These are phyloP conservation scores for Aspergillus carlsbadensis DNA, from an alignment of 495 filamentous ascomycete genomes.

Conservation along the genomic window DNA sequence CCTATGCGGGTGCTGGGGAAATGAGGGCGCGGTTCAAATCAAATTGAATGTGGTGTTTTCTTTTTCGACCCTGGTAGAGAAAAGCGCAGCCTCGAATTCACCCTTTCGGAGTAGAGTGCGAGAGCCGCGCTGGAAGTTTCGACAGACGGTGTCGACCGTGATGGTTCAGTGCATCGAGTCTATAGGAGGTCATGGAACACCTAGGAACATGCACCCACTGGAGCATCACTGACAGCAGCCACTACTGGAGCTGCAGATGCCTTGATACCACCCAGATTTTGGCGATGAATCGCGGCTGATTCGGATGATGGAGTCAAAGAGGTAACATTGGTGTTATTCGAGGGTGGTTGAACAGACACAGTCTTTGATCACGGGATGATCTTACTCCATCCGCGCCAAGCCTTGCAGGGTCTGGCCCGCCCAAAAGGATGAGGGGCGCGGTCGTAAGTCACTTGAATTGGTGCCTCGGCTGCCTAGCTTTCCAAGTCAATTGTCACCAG, in stretches of 20 bases:
- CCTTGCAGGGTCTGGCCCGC: not conserved
- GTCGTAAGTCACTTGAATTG: no score
- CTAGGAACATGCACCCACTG: not conserved
- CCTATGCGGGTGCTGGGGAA: no score
- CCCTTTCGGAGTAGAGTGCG: not conserved
- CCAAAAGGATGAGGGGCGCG: no score
- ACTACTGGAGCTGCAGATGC: conserved; percentile 9
- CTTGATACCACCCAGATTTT: not conserved
- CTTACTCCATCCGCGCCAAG: not conserved
- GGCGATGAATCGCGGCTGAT: not conserved
- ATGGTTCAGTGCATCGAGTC: conserved; percentile 17
- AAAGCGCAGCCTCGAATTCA: not conserved
- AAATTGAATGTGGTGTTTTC: not conserved
- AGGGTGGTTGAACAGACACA: not conserved
- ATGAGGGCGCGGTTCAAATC: not conserved
- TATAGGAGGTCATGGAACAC: conserved; percentile 8
- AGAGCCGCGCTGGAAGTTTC: not conserved
- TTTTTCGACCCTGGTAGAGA: no score
- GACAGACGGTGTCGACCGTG: conserved; percentile 4
- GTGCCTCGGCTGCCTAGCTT: no score
- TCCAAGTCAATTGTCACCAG: no score
- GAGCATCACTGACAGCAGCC: conserved; percentile 21
- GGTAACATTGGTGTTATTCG: not conserved
- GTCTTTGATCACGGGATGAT: conserved; percentile 9
- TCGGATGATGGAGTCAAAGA: not conserved